Percentiles rank a stretch among this genome's conserved stretches.
These are phyloP conservation scores for Trichoderma lentiforme DNA, from an alignment of 2,329 filamentous ascomycete genomes.

Conservation along the genomic window DNA sequence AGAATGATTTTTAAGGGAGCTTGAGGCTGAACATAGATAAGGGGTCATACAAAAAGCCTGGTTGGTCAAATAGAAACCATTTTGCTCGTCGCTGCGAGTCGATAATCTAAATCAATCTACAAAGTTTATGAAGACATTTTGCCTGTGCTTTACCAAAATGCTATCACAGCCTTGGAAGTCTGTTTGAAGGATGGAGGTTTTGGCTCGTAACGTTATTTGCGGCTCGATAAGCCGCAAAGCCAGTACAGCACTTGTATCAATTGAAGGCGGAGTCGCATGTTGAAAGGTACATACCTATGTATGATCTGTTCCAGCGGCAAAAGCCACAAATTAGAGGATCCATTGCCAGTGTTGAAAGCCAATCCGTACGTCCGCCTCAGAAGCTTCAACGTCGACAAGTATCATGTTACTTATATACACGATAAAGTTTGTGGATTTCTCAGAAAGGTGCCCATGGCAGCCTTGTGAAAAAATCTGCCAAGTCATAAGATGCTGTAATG, in stretches of 20 bases:
- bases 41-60: conserved; percentile 29
- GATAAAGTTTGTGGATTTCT: not conserved
- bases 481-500: not conserved
- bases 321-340: not conserved
- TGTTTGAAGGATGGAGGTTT: not conserved
- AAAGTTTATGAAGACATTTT: not conserved
- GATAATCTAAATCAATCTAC: conserved; percentile 13
- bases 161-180: not conserved
- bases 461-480: not conserved
- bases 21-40: conserved; percentile 21
- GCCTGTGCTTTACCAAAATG: not conserved
- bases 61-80: conserved; percentile 20
- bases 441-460: not conserved
- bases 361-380: not conserved
- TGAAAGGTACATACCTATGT: too few relatives aligned
- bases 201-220: not conserved
- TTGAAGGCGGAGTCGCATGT: too few relatives aligned
- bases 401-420: not conserved
- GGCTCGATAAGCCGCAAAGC: not conserved
- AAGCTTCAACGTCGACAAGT: not conserved
- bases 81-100: conserved; percentile 12
- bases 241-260: not conserved
- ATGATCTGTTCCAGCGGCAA: not conserved
- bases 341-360: not conserved
- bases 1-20: conserved; percentile 72